These are phyloP conservation scores for Rhynchospora breviuscula DNA, from an alignment of 176 grass and related monocot genomes.

Conservation along the genomic window DNA sequence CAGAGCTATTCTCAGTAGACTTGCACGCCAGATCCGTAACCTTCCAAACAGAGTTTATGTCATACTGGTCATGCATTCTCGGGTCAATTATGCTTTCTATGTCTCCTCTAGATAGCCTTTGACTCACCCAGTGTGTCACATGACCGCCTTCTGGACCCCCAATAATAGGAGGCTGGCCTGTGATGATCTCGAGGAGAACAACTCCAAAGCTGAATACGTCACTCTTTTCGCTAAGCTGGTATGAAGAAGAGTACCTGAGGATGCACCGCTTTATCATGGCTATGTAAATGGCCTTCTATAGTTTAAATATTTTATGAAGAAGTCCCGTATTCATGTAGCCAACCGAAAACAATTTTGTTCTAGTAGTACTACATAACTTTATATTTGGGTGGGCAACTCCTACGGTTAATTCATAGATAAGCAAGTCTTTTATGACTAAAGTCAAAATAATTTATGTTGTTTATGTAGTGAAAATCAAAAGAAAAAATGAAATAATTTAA, in stretches of 20 bases:
- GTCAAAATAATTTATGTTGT: background rate
- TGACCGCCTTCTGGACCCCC: background rate
- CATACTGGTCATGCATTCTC: conserved; percentile 36
- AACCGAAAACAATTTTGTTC: no score
- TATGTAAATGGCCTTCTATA: no score
- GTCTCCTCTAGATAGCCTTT: conserved; percentile 37
- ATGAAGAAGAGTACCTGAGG: conserved; percentile 33
- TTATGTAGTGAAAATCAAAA: background rate
- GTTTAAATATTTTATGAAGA: no score
- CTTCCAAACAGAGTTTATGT: conserved; percentile 50
- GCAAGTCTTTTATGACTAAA: background rate
- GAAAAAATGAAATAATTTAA: background rate
- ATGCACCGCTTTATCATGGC: background rate
- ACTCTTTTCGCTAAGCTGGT: conserved; percentile 46
- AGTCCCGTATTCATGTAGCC: no score
- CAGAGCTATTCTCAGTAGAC: conserved; percentile 22
- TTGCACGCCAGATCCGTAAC: conserved; percentile 24
- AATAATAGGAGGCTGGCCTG: conserved; percentile 28
- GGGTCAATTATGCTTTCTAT: conserved; percentile 38
- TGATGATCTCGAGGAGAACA: conserved; percentile 43
- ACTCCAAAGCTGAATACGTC: conserved; percentile 54
- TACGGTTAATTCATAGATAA: background rate
- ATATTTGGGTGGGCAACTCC: no score
- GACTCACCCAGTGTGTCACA: conserved; percentile 32
- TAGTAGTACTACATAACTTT: no score